Evolutionary conservation across 352 stramenopile genomes (phyloP).

Genomic region (Phytophthora sojae): DNA sequence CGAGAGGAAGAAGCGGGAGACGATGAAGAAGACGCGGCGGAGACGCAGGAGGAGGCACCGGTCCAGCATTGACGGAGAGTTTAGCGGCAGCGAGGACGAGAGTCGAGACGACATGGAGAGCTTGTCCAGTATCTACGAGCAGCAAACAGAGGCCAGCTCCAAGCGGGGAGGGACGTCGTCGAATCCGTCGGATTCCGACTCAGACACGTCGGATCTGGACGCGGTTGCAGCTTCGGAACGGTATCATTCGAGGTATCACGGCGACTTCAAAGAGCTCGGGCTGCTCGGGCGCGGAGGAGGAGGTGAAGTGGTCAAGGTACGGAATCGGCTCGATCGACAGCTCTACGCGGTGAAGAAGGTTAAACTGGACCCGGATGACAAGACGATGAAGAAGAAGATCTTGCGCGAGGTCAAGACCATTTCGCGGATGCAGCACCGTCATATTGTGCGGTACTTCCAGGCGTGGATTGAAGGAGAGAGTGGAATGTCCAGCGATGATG

Average conservation of each 20-base stretch:
- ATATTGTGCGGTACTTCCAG: conserved; percentile 96
- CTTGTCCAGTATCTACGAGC: conserved; percentile 47
- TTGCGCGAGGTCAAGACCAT: conserved; percentile 96
- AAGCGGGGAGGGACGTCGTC: conserved; percentile 32
- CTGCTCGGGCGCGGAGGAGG: conserved; percentile 83
- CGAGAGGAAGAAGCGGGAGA: conserved; percentile 71
- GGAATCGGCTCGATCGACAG: conserved; percentile 84
- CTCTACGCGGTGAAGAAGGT: conserved; percentile 90
- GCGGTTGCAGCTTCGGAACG: conserved; percentile 47
- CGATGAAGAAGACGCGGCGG: conserved; percentile 61
- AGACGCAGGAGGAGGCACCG: conserved; percentile 52
- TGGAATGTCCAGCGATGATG: conserved; percentile 55
- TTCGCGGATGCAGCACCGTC: conserved; percentile 95
- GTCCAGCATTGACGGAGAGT: conserved; percentile 66
- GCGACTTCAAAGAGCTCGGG: conserved; percentile 88
- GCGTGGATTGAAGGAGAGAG: conserved; percentile 88
- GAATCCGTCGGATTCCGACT: conserved; percentile 52
- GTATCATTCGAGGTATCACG: conserved; percentile 81
- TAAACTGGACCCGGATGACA: conserved; percentile 85
- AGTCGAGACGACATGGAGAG: conserved; percentile 46
- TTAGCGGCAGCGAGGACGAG: conserved; percentile 42
- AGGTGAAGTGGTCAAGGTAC: conserved; percentile 87
- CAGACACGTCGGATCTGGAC: conserved; percentile 52
- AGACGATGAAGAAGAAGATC: conserved; percentile 96
- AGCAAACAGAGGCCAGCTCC: conserved; percentile 38